Evolutionary conservation across 108 stramenopile genomes (phyloP).

Genomic region (Craspedostauros australis): DNA sequence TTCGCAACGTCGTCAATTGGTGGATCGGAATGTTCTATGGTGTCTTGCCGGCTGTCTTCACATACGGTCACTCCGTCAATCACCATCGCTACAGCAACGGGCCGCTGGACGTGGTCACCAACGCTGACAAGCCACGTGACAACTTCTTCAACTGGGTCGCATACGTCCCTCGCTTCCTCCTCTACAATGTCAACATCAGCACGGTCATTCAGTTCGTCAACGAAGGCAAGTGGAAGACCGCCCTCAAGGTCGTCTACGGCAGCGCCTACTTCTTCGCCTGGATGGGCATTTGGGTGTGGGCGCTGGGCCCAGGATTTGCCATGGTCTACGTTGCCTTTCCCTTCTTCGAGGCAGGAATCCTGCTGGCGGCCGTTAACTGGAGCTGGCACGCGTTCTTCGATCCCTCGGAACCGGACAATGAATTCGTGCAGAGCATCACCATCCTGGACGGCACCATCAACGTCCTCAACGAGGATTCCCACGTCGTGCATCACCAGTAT

Average conservation of each 20-base stretch:
- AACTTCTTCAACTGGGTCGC: not conserved
- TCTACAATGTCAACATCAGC: not conserved
- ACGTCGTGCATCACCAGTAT: conserved; percentile 23
- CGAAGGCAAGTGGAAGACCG: not conserved
- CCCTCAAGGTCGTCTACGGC: not conserved
- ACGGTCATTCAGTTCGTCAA: not conserved
- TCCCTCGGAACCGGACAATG: conserved; percentile 8
- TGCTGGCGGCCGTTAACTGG: conserved; percentile 15
- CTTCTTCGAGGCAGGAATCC: conserved; percentile 17
- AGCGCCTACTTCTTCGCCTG: conserved; percentile 1
- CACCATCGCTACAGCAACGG: conserved; percentile 24
- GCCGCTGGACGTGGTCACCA: not conserved
- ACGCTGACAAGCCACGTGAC: not conserved
- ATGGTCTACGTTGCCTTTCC: conserved; percentile 3
- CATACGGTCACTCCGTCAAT: conserved; percentile 13
- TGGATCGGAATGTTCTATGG: conserved; percentile 22
- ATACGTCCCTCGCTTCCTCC: conserved; percentile 1
- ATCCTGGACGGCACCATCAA: conserved; percentile 14
- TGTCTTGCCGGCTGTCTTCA: conserved; percentile 13
- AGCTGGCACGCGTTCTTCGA: conserved; percentile 30
- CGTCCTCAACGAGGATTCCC: conserved; percentile 12
- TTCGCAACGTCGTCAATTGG: conserved; percentile 13
- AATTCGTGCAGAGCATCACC: conserved; percentile 18
- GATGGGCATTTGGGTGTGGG: not conserved
- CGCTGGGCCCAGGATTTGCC: not conserved